Conservation (phyloP, 441 rosid genomes). For the Adansonia grandidieri region DNA sequence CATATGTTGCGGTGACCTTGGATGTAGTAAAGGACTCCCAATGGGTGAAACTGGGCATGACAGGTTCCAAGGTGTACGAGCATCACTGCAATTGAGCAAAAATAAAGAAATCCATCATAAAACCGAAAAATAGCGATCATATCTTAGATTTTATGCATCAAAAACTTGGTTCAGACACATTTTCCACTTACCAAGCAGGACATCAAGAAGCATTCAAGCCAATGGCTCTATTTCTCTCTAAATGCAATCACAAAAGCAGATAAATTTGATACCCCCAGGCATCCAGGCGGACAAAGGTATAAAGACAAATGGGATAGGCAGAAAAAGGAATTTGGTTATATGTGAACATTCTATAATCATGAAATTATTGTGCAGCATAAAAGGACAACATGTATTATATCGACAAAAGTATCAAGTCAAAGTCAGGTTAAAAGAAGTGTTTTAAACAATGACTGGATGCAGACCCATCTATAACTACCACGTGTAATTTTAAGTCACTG, state of each 20-base stretch:
- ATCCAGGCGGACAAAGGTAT: no score
- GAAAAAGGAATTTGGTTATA: not conserved
- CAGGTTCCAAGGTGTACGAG: conserved; percentile 47
- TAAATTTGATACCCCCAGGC: no score
- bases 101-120: not conserved
- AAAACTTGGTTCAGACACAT: no score
- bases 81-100: conserved; percentile 41
- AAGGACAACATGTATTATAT: not conserved
- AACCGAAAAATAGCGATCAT: no score
- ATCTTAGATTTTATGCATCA: no score
- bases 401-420: not conserved
- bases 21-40: conserved; percentile 57
- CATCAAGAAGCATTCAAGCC: no score
- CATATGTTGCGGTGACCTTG: conserved; percentile 51
- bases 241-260: no score
- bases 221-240: no score
- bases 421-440: not conserved
- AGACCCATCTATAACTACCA: not conserved
- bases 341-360: not conserved
- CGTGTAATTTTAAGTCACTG: not conserved
- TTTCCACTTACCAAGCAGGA: no score
- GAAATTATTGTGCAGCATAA: no score
- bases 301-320: no score
- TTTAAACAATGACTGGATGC: not conserved
- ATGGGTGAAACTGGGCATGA: conserved; percentile 61